Percentiles rank a stretch among this genome's conserved stretches.
Conservation (phyloP, 306 rosid genomes). For the Quillaja saponaria region DNA sequence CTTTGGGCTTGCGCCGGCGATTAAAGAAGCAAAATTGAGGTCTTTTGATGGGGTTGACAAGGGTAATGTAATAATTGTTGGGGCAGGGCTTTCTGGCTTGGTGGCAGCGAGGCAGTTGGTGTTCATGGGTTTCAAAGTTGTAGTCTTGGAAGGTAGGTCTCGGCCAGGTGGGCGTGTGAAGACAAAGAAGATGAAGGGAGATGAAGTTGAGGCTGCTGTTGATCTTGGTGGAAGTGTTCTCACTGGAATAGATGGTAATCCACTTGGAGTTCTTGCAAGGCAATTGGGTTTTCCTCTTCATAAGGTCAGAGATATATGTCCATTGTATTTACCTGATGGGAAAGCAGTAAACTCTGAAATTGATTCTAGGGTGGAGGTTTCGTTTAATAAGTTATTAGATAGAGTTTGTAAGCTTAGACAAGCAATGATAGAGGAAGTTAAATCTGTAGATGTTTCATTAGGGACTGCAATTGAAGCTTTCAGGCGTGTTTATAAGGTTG, state of each 20-base stretch:
- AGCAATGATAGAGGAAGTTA: constrained; percentile 79
- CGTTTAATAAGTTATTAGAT: constrained; percentile 75
- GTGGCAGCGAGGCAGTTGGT: constrained; percentile 83
- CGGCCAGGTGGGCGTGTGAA: constrained; percentile 90
- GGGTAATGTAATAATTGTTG: constrained; percentile 72
- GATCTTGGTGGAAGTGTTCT: constrained; percentile 96
- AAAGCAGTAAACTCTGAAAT: constrained; percentile 64
- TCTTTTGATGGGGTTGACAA: constrained; percentile 54
- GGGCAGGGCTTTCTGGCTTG: constrained; percentile 88
- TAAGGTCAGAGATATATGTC: constrained; percentile 89
- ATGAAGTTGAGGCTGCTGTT: constrained; percentile 67
- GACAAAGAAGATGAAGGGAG: constrained; percentile 71
- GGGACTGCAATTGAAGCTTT: constrained; percentile 86
- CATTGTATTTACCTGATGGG: constrained; percentile 85
- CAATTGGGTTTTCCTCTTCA: constrained; percentile 82
- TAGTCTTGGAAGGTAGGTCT: constrained; percentile 72
- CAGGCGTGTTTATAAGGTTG: constrained; percentile 62
- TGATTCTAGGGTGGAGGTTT: constrained; percentile 72
- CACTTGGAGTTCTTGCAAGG: constrained; percentile 86
- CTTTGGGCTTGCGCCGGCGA: constrained; percentile 69
- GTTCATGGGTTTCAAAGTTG: constrained; percentile 80
- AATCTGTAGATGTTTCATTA: constrained; percentile 69
- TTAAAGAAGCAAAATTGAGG: constrained; percentile 55
- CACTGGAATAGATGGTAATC: constrained; percentile 87
- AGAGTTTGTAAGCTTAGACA: constrained; percentile 93